phyloP scores from a whole-genome alignment of 1,284 basidiomycete genomes.

The Heterobasidion occidentale region DNA sequence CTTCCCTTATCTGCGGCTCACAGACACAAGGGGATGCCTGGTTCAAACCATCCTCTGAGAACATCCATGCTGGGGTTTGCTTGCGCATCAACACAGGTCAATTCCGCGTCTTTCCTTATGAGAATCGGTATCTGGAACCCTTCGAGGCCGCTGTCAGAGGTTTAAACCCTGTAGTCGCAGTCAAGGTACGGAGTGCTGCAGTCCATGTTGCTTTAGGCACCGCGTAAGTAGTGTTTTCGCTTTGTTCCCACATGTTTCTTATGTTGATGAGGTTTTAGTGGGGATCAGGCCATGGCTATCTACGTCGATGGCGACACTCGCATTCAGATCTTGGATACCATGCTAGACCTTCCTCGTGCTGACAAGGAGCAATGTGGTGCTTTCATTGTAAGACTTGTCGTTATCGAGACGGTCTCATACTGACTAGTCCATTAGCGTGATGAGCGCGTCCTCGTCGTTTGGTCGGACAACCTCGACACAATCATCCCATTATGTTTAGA shows the following conservation, averaged over 20 bases:
- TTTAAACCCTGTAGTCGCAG: conserved; percentile 74
- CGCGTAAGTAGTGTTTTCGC: conserved; percentile 38
- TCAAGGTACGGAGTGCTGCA: conserved; percentile 72
- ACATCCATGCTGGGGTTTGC: conserved; percentile 62
- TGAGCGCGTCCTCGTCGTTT: conserved; percentile 67
- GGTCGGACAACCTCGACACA: conserved; percentile 68
- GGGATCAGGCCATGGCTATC: conserved; percentile 37
- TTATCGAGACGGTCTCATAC: no score
- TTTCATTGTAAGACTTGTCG: conserved; percentile 50
- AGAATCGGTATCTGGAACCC: conserved; percentile 48
- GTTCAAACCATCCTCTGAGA: conserved; percentile 71
- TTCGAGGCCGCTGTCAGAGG: conserved; percentile 64
- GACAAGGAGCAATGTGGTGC: conserved; percentile 83
- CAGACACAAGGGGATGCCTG: conserved; percentile 67
- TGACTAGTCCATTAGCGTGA: conserved; percentile 38
- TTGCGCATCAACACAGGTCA: conserved; percentile 52
- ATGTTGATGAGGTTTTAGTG: no score
- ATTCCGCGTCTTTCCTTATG: conserved; percentile 67
- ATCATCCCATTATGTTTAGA: conserved; percentile 59
- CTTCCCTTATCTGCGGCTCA: not conserved
- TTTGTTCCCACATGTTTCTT: not conserved
- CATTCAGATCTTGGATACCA: conserved; percentile 60
- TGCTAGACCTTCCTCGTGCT: conserved; percentile 55
- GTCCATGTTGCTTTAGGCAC: conserved; percentile 70
- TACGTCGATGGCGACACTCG: conserved; percentile 50